Base-by-base conservation (phyloP, 306 rosid species). In the Vigna angularis region DNA sequence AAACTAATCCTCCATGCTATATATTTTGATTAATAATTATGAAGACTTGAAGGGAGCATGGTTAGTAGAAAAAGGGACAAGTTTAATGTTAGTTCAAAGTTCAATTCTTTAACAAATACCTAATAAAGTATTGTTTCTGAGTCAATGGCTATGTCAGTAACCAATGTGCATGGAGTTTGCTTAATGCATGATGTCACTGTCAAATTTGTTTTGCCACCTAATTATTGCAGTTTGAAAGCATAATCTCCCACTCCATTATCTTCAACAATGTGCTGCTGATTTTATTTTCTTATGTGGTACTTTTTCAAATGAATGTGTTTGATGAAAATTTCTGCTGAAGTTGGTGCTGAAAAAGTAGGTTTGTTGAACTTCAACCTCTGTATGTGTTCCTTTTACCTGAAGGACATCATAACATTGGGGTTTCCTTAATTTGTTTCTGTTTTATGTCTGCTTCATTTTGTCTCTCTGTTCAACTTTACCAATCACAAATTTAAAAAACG, bases 101-200 rank as follows among this genome's bases (percentile, higher is more conserved):
- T 81, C 83, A 77, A 81, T 81, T 85, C 83, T 69, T 56, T 63
- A 85, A 78, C 82, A 70, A 78, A 85, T 65, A 22, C 80, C 47
- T 32, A 74, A 53, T 82, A 70, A 73, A 81, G 26, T 82, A 85
- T 55, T 66, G 69, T 20, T 59, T 76, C 18, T 4, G 16, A 72
- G 82, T 79, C 86, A 85, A 79, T 79, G 64, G 45, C 66, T 50
- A 44, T 59, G 56, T 26, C 34, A 47, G 36, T 74, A 44, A 71
- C 48, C 61, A 75, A 82, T 53, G 76, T 70, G 67, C 72, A 66
- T 78, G 86, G 45, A 57, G 47, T 55, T 49, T 48, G 49, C 67
- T 72, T 44, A 55, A 14, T 44, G 76, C 76, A 76, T 66, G 36
- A 38, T 70, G 84, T 75, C 87, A 26, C 72, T 28, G 16, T 83